Evolutionary conservation across 1,139 yeast genomes (phyloP), one percentile per base, ranked within the genome.

Genomic region (Diutina sp.): DNA sequence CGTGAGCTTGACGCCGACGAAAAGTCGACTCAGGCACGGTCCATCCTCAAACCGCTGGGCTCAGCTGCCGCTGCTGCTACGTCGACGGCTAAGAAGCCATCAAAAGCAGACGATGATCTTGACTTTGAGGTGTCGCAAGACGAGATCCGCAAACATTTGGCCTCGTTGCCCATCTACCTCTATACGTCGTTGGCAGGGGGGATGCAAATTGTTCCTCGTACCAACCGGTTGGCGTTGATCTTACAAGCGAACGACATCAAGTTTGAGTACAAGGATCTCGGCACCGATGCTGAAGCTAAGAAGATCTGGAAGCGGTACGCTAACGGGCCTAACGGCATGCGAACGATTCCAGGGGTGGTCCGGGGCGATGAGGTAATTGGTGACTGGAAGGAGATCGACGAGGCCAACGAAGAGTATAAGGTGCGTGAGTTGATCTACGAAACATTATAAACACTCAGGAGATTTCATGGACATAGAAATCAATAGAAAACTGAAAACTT

Each of bases 151-250:
- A 72, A 73, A 62, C 78, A 77, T 61, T 68, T 76, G 57, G 76
- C 75, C 59, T 64, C 77, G 11, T 76, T 80, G 63, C 90, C 93
- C 4, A 83, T 89, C 38, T 88, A 84, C 67, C 69, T 91, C 41
- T 90, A 78, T 72, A 89, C 97, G 0, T 91, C 98, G 0, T 75
- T 90, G 57, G 95, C 97, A 0, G 95, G 96, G 41, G 96, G 95
- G 1, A 86, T 85, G 77, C 91, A 87, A 66, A 80, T 90, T 67
- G 82, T 85, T 64, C 80, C 86, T n/a, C 77, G 93, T 63, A 90
- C 96, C 46, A 89, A 87, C 67, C 74, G 93, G 58, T 73, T 93
- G 58, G 80, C 80, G 18, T 86, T 90, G 1, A 89, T 91, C 58
- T 77, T 91, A 54, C 79, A 83, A 51, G 95, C 93, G 2, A 88